Base-by-base conservation (phyloP, 73 alveolate species). In the Blepharisma japonicum region DNA sequence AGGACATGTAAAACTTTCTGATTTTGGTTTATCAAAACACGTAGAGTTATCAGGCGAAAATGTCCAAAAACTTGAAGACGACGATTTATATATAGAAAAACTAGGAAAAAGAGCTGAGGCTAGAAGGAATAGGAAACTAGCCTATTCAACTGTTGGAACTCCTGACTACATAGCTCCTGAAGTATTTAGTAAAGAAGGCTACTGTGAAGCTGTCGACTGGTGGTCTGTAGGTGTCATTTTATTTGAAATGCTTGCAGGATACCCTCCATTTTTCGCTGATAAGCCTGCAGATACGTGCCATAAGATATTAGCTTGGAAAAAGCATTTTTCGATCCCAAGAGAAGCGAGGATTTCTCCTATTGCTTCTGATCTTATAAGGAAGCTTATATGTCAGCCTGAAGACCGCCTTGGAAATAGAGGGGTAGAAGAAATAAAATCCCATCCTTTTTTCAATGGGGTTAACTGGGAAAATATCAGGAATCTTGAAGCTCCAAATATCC, bases 151-250 rank as follows among this genome's bases (percentile, higher is more conserved):
- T 54, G 89, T 96, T 0, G 99, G 99, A 46, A 96, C 99, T 7
- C 99, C 99, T 6, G 99, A 96, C 87, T 96, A 96, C 68, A 96
- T 96, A 4, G 99, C 99, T 0, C 99, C 99, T 2, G 99, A 96
- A 87, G 98, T 96, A 25, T 94, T 96, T 66, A 96, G 98, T n/a
- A 71, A 94, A 48, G 74, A 87, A 79, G 96, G 97, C 14, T 85
- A 85, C 68, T 68, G 55, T 81, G 92, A 85, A 50, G 81, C 85
- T 6, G 95, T 94, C n/a, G 99, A 96, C 83, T 96, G 98, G 97
- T 92, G 98, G 96, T 85, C 95, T 77, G 84, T 92, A 21, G 98
- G 98, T 46, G 98, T 91, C 23, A 92, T 92, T 48, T 78, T 92
- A 66, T 92, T 90, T 81, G 98, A 92, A 84, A 92, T 92, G 98